These are phyloP conservation scores for Leishmania major DNA, from an alignment of 208 protist genomes.

Conservation along the genomic window DNA sequence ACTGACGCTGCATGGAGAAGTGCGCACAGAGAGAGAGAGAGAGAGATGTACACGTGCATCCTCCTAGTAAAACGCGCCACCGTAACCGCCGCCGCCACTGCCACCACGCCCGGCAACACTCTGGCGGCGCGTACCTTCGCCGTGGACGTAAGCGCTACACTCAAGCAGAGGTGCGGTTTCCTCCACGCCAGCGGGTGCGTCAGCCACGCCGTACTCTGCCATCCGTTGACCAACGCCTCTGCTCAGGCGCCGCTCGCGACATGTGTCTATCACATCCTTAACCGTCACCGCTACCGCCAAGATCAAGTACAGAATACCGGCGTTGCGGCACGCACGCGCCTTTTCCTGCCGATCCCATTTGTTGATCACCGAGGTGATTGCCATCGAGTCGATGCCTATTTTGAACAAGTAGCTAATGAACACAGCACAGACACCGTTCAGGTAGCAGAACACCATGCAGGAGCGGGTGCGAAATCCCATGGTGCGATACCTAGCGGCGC, in stretches of 20 bases:
- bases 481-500: not conserved
- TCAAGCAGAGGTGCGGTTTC: constrained; percentile 29
- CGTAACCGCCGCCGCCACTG: not conserved
- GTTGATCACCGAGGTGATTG: constrained; percentile 46
- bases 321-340: constrained; percentile 58
- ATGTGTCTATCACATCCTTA: constrained; percentile 16
- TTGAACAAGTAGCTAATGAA: constrained; percentile 80
- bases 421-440: constrained; percentile 71
- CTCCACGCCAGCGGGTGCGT: not conserved
- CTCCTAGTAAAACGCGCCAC: not conserved
- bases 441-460: constrained; percentile 80
- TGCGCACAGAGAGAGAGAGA: not conserved
- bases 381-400: constrained; percentile 66
- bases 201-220: constrained; percentile 14
- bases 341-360: constrained; percentile 74
- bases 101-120: constrained; percentile 1
- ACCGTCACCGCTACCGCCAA: constrained; percentile 52
- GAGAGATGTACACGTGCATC: not conserved
- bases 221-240: constrained; percentile 14
- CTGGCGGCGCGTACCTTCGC: not conserved
- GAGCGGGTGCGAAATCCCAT: constrained; percentile 61
- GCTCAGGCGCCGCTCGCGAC: constrained; percentile 19
- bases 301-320: constrained; percentile 66
- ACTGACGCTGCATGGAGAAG: not conserved
- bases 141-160: constrained; percentile 5